Percentiles rank a stretch among this genome's conserved stretches.
Conservation (phyloP, 2,329 filamentous ascomycete genomes). For the Aspergillus oerlinghausenensis region DNA sequence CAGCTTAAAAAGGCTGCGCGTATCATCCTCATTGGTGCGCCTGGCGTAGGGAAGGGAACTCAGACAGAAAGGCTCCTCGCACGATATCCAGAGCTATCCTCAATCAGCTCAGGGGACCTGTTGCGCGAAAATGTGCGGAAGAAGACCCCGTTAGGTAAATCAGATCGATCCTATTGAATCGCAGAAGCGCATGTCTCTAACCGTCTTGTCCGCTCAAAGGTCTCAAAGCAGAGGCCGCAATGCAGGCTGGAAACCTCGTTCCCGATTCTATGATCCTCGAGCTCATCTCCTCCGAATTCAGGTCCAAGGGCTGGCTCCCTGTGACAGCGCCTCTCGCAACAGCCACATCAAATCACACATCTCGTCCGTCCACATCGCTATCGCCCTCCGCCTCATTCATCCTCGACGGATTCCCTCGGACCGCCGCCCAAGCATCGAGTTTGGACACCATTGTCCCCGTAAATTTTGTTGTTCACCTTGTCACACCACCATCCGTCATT, state of each 20-base stretch:
- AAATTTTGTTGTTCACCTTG: conserved; percentile 83
- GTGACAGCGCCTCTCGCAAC: conserved; percentile 11
- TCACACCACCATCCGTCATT: conserved; percentile 81
- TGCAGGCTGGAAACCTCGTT: conserved; percentile 85
- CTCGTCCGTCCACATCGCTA: conserved; percentile 47
- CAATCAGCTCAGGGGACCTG: conserved; percentile 91
- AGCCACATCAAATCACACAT: conserved; percentile 36
- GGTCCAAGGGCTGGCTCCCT: conserved; percentile 75
- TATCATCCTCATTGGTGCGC: conserved; percentile 90
- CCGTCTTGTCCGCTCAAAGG: conserved; percentile 48
- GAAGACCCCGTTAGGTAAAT: conserved; percentile 74
- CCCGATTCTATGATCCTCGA: conserved; percentile 87
- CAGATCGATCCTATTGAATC: background rate
- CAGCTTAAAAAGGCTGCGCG: conserved; percentile 75
- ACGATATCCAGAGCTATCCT: conserved; percentile 81
- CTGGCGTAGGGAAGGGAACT: conserved; percentile 96
- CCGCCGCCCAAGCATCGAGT: conserved; percentile 69
- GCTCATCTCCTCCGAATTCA: conserved; percentile 85
- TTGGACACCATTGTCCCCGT: conserved; percentile 84
- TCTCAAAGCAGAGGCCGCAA: conserved; percentile 82
- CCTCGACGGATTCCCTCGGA: conserved; percentile 93
- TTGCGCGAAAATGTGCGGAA: conserved; percentile 88
- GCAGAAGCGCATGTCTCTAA: conserved; percentile 2
- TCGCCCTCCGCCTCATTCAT: conserved; percentile 82
- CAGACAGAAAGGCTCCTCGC: conserved; percentile 84